Base-by-base conservation (phyloP, 2,329 filamentous ascomycete species). In the Botrytis fabae region DNA sequence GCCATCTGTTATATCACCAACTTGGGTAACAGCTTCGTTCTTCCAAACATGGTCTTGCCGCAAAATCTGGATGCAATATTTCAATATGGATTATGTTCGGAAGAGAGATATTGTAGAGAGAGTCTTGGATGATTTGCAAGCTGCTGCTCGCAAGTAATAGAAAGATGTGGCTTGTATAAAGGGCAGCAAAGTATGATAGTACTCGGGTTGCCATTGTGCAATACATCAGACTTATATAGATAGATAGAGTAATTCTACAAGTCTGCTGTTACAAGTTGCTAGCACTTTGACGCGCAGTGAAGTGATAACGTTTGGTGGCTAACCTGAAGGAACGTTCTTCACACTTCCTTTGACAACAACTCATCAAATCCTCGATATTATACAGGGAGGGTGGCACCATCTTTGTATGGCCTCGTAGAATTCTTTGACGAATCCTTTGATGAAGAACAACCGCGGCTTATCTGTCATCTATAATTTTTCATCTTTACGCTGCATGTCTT, bases 31-130 rank as follows among this genome's bases (percentile, higher is more conserved):
- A 51, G n/a, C 20, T 18, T 57, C 48, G 7, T 42, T 69, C 16
- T 69, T 42, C 10, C 51, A 57, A 38, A 69, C 65, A 20, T 69
- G 54, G 35, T 69, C 65, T 42, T 69, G 65, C n/a, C 65, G 65
- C 28, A 18, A 69, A 18, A 5, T 59, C 8, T 69, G 65, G 65
- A 57, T 57, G 65, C 5, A 57, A 7, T 69, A 57, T 51, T 69
- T 57, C n/a, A 57, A 57, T 28, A 25, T 57, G 65, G 64, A 54
- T 18, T 10, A 32, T 42, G 14, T 16, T 28, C 20, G 1, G 18
- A 69, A 69, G 38, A 32, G 38, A 20, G 65, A 69, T 42, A 69
- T 69, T 42, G 65, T 69, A 18, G n/a, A 32, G 48, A 69, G 25
- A 28, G 38, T 69, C 10, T 57, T 69, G 32, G 65, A 28, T 10